Evolutionary conservation across 257 asterid species (phyloP).

Genomic region (Petunia axillaris): DNA sequence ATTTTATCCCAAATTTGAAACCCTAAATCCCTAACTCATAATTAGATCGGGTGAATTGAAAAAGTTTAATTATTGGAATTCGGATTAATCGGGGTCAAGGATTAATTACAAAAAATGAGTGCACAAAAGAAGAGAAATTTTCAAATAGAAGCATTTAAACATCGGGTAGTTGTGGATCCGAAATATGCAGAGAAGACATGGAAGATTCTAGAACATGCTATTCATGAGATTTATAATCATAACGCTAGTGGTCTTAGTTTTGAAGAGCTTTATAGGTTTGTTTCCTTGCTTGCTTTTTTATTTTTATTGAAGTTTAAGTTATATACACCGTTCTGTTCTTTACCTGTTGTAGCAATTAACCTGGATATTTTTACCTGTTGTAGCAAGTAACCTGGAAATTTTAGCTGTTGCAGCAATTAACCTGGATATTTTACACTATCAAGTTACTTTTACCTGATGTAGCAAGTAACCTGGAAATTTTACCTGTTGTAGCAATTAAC

Average conservation of each 20-base stretch:
- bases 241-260: constrained; percentile 43
- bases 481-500: too few relatives aligned
- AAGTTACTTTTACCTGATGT: too few relatives aligned
- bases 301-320: too few relatives aligned
- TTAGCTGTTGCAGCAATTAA: too few relatives aligned
- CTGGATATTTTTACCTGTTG: too few relatives aligned
- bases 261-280: constrained; percentile 44
- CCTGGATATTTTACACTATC: too few relatives aligned
- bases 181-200: constrained; percentile 44
- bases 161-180: constrained; percentile 46
- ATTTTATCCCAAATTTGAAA: constrained; percentile 9
- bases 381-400: too few relatives aligned
- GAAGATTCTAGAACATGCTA: constrained; percentile 43
- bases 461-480: too few relatives aligned
- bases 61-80: background rate
- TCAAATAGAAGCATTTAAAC: constrained; percentile 46
- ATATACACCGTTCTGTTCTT: too few relatives aligned
- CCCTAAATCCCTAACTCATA: constrained; percentile 24
- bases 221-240: constrained; percentile 44
- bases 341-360: too few relatives aligned
- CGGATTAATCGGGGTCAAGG: background rate
- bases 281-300: background rate
- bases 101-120: constrained; percentile 24
- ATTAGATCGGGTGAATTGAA: constrained; percentile 7
- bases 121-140: constrained; percentile 39